These are phyloP conservation scores for Pseudogymnoascus sp. DNA, from an alignment of 2,329 filamentous ascomycete genomes.

Conservation along the genomic window DNA sequence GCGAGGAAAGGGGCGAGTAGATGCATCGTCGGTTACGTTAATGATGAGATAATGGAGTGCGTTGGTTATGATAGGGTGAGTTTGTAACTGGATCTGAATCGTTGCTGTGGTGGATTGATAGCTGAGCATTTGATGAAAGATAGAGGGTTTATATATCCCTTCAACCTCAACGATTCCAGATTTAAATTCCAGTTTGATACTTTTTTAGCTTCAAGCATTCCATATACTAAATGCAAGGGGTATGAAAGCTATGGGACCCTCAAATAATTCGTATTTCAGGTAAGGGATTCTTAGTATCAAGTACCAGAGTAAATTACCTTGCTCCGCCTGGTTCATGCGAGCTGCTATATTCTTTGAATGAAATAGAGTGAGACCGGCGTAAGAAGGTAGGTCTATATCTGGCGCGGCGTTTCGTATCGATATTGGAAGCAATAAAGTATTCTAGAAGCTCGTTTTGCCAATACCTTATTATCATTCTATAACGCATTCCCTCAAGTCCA, in stretches of 20 bases:
- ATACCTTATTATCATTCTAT: too few species aligned
- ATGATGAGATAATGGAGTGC: neutral
- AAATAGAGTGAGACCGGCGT: neutral
- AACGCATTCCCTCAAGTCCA: too few species aligned
- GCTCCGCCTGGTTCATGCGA: neutral
- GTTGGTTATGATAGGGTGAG: neutral
- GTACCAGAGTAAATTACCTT: neutral
- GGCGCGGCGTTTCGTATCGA: neutral
- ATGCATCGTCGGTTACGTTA: neutral
- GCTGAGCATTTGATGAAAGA: neutral
- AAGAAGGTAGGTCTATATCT: neutral
- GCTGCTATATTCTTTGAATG: neutral
- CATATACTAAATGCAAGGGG: neutral
- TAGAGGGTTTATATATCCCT: neutral
- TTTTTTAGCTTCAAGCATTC: neutral
- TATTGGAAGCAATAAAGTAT: neutral
- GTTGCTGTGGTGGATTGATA: neutral
- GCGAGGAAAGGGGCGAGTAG: neutral
- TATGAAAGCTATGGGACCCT: neutral
- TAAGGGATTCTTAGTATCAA: neutral
- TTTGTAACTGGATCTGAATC: neutral
- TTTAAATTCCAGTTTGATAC: neutral
- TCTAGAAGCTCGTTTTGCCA: neutral
- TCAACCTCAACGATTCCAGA: neutral
- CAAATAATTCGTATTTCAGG: neutral